phyloP scores from a whole-genome alignment of 2,329 filamentous ascomycete species.

The Fusarium sacchari region DNA sequence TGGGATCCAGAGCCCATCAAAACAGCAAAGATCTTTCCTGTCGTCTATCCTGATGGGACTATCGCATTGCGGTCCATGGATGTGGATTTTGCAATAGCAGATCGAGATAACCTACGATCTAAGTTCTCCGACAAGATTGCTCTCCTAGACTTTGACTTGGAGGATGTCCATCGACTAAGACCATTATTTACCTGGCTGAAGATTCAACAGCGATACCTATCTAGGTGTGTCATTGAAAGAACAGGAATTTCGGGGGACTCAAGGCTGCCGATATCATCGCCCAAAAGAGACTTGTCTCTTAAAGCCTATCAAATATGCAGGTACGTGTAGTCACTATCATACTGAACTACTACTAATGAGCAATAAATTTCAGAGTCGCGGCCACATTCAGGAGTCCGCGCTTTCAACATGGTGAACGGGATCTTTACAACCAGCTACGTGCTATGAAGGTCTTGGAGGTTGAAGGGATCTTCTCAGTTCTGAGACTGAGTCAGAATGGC shows the following conservation, averaged over 20 bases:
- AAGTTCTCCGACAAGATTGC: constrained; percentile 6
- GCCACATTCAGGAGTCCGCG: constrained; percentile 29
- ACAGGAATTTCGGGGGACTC: not conserved
- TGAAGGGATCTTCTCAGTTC: constrained; percentile 9
- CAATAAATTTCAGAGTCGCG: constrained; percentile 5
- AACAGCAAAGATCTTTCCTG: constrained; percentile 22
- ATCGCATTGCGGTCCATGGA: not conserved
- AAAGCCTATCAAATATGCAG: constrained; percentile 30
- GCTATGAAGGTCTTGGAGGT: constrained; percentile 20
- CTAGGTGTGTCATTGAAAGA: constrained; percentile 8
- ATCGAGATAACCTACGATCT: constrained; percentile 7
- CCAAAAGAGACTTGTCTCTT: constrained; percentile 1
- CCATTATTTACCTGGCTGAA: constrained; percentile 20
- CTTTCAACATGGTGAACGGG: not conserved
- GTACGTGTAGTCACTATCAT: not conserved
- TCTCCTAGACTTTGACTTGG: constrained; percentile 30
- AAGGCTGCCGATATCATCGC: not conserved
- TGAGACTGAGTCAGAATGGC: constrained; percentile 10
- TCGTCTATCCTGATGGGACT: constrained; percentile 3
- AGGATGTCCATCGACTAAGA: constrained; percentile 8
- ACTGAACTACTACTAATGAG: not conserved
- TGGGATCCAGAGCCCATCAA: constrained; percentile 19
- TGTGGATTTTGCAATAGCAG: constrained; percentile 27
- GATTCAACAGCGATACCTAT: constrained; percentile 16
- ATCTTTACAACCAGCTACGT: constrained; percentile 10